These are phyloP conservation scores for Aspergillus piperis DNA, from an alignment of 2,329 filamentous ascomycete species.

Conservation along the genomic window DNA sequence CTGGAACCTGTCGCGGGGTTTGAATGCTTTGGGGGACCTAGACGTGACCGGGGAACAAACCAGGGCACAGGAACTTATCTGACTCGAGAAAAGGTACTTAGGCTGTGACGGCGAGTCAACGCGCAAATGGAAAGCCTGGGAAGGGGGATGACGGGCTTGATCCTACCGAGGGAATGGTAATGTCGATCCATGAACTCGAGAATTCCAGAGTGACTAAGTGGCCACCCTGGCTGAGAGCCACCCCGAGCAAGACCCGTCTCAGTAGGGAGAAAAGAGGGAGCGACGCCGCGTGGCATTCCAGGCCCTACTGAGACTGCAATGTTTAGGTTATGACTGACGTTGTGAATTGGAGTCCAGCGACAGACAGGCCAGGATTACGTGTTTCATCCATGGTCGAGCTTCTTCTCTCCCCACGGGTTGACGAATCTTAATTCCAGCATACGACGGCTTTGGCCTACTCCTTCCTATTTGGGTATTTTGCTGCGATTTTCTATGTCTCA, in stretches of 20 bases:
- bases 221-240: conserved; percentile 1
- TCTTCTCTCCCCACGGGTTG: neutral
- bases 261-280: neutral
- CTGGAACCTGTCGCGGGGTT: neutral
- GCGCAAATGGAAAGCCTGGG: neutral
- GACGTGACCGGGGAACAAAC: neutral
- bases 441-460: neutral
- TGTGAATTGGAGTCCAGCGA: neutral
- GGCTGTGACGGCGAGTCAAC: neutral
- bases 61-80: neutral
- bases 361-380: neutral
- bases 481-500: neutral
- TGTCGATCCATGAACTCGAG: conserved; percentile 5
- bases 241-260: neutral
- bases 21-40: neutral
- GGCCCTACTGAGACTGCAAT: neutral
- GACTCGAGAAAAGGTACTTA: neutral
- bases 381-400: neutral
- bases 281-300: conserved; percentile 2
- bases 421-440: neutral
- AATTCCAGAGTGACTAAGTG: neutral
- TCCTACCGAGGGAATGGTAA: neutral
- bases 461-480: neutral
- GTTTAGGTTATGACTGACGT: conserved; percentile 5
- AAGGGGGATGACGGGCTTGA: neutral